Evolutionary conservation across 768 basidiomycete genomes (phyloP), one percentile per base, ranked within the genome.

Genomic region (Dendrothele bispora): DNA sequence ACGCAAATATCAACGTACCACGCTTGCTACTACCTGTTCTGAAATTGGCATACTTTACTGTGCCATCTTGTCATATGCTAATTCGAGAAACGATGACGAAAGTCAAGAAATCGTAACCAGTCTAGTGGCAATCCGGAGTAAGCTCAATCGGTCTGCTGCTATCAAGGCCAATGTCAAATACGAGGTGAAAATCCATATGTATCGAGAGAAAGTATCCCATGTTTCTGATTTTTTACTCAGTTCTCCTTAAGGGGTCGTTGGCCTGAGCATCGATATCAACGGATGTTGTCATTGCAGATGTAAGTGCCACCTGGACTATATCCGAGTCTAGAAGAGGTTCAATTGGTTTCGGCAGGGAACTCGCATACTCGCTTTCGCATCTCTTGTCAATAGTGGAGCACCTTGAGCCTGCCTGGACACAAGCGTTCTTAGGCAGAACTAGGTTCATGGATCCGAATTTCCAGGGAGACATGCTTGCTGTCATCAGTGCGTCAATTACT

Each of bases 391-490:
- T 89, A 11, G 66, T 90, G 7, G 78, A 81, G 36, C 79, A 84
- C 50, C 71, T 94, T 40, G 86, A 91, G 39, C 81, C 82, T 2
- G 74, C 82, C 10, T 95, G 92, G 91, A 73, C 84, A 1, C 73
- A 75, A 10, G 91, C 91, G 0, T 82, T 93, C 53, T 73, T 94
- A 15, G 77, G 78, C 17, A 70, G 91, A 26, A 88, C 89, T 0
- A 73, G 88, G 10, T 78, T 95, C 50, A 69, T 84, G 28, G 90
- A 94, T 59, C 74, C 84, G 0, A 81, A 84, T 53, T 94, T 94
- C 55, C 83, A 93, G 53, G 92, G 91, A 1, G 91, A 93, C 47
- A 74, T 91, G 6, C 72, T 94, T 3, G 87, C 91, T 8, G 87
- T 93, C 6, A 82, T 93, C 49, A 85, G 87, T 86, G 50, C 41